phyloP scores from a whole-genome alignment of 805 yeast species.

The Candida chauliodis region DNA sequence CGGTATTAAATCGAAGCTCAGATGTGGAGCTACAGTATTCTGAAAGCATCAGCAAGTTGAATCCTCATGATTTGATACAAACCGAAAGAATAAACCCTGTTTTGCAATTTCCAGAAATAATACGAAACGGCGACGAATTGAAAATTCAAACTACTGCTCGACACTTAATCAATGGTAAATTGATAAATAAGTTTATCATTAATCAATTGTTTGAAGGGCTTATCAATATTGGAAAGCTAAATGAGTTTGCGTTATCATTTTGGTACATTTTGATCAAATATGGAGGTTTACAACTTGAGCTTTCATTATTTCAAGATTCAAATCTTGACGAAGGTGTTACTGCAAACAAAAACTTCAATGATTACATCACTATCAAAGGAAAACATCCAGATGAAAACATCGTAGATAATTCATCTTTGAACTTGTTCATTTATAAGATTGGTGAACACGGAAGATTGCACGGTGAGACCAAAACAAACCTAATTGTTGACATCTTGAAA shows the following conservation, averaged over 20 bases:
- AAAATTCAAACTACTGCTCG: conserved; percentile 1
- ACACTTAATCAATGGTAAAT: neutral
- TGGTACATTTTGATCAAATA: conserved; percentile 33
- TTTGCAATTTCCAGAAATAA: conserved; percentile 1
- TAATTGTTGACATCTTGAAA: conserved; percentile 26
- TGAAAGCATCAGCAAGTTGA: conserved; percentile 12
- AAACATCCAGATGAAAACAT: neutral
- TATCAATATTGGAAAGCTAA: conserved; percentile 24
- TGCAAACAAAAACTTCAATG: neutral
- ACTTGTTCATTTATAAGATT: conserved; percentile 31
- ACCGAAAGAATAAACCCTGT: conserved; percentile 11
- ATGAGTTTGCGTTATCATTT: conserved; percentile 26
- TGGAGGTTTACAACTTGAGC: conserved; percentile 18
- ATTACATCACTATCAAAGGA: conserved; percentile 9
- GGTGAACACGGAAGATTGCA: conserved; percentile 19
- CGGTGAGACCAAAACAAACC: conserved; percentile 17
- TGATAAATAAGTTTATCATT: conserved; percentile 30
- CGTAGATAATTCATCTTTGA: conserved; percentile 23
- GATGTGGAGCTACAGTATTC: neutral
- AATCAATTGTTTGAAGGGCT: conserved; percentile 29
- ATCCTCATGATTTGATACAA: conserved; percentile 29
- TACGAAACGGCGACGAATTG: conserved; percentile 1
- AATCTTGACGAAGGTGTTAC: conserved; percentile 3
- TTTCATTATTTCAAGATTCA: neutral
- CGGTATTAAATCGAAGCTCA: conserved; percentile 7